Evolutionary conservation across 2,329 filamentous ascomycete species (phyloP).

Genomic region (Curvularia spicifera): DNA sequence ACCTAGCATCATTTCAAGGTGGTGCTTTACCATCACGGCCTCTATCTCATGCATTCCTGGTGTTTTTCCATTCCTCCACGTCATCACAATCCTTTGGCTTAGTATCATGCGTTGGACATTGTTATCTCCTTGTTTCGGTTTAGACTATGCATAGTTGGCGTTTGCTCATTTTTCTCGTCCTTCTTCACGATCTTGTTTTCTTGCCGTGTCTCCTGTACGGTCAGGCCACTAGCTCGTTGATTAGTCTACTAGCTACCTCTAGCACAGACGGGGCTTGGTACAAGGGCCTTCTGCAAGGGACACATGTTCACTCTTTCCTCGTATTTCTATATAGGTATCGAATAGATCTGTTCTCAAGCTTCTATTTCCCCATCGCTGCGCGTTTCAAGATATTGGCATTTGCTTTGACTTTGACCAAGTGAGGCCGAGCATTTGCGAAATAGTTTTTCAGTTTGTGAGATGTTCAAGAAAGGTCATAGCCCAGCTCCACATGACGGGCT

Average conservation of each 20-base stretch:
- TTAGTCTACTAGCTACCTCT: slow-evolving; percentile 20
- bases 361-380: slow-evolving; percentile 15
- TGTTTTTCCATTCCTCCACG: neutral
- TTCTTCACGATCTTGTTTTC: slow-evolving; percentile 5
- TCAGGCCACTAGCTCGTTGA: slow-evolving; percentile 10
- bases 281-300: slow-evolving; percentile 9
- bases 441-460: neutral
- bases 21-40: neutral
- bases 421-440: neutral
- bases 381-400: neutral
- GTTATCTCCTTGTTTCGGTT: slow-evolving; percentile 5
- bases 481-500: slow-evolving; percentile 6
- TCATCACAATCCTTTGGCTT: slow-evolving; percentile 8
- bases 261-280: slow-evolving; percentile 13
- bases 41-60: slow-evolving; percentile 5
- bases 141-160: slow-evolving; percentile 18
- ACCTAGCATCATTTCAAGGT: neutral
- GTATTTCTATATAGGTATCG: neutral
- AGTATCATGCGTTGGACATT: slow-evolving; percentile 10
- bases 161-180: slow-evolving; percentile 8
- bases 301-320: slow-evolving; percentile 15
- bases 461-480: slow-evolving; percentile 7
- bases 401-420: neutral
- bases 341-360: neutral
- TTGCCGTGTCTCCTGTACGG: slow-evolving; percentile 1